These are phyloP conservation scores for Ormosia semicastrata DNA, from an alignment of 306 rosid genomes.

Conservation along the genomic window DNA sequence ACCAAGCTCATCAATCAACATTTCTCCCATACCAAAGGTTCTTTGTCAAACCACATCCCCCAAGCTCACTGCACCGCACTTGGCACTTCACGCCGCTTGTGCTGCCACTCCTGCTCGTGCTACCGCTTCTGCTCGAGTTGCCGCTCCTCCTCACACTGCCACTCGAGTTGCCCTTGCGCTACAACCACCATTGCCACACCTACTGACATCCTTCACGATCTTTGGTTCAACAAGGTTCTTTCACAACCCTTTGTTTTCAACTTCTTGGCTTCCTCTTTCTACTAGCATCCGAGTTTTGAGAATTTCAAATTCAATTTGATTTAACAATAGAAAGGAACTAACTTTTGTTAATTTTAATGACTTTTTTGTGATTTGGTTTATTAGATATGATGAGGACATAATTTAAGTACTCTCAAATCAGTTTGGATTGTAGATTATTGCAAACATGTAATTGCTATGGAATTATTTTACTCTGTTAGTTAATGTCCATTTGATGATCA, in stretches of 20 bases:
- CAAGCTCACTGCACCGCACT: too few relatives aligned
- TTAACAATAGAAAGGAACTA: neutral
- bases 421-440: neutral
- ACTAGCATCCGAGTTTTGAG: neutral
- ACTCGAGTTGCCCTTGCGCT: too few relatives aligned
- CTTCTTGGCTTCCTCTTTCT: neutral
- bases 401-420: neutral
- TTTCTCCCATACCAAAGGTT: too few relatives aligned
- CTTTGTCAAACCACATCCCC: too few relatives aligned
- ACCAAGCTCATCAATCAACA: too few relatives aligned
- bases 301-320: neutral
- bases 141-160: too few relatives aligned
- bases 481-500: neutral
- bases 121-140: too few relatives aligned
- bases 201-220: conserved; percentile 98
- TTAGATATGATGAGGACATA: neutral
- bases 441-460: neutral
- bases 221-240: conserved; percentile 95
- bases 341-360: neutral
- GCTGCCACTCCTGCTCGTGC: too few relatives aligned
- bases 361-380: neutral
- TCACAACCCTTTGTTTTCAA: neutral
- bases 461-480: neutral
- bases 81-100: too few relatives aligned
- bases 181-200: too few relatives aligned